Conservation (phyloP, 768 basidiomycete genomes). For the Cyathus striatus region DNA sequence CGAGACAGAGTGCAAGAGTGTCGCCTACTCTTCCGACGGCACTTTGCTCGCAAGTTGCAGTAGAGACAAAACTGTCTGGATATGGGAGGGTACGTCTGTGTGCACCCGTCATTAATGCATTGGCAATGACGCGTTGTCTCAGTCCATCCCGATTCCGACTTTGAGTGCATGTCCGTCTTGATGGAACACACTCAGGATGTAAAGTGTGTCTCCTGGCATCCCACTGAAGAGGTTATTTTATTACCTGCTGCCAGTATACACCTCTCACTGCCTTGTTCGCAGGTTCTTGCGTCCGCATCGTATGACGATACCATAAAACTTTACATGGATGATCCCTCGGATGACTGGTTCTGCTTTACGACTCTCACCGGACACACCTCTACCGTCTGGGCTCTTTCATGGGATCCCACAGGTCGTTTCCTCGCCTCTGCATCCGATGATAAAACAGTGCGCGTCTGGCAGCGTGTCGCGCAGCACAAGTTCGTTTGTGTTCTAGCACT, state of each 20-base stretch:
- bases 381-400: constrained; percentile 91
- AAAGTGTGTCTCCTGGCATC: constrained; percentile 94
- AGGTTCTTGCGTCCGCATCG: constrained; percentile 95
- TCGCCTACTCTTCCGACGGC: constrained; percentile 76
- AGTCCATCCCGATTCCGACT: constrained; percentile 91
- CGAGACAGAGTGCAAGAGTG: constrained; percentile 94
- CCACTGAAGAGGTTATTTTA: constrained; percentile 77
- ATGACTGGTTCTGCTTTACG: constrained; percentile 89
- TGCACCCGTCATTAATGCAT: constrained; percentile 3
- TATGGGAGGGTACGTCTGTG: constrained; percentile 99
- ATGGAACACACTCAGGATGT: constrained; percentile 99
- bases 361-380: constrained; percentile 79
- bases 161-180: constrained; percentile 90
- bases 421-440: constrained; percentile 89
- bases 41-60: constrained; percentile 90
- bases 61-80: constrained; percentile 97
- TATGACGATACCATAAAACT: constrained; percentile 97
- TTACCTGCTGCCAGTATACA: constrained; percentile 8
- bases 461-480: constrained; percentile 50
- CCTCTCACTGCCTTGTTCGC: constrained; percentile 9
- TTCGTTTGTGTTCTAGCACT: constrained; percentile 63
- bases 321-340: constrained; percentile 87
- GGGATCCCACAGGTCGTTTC: constrained; percentile 71
- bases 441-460: constrained; percentile 82
- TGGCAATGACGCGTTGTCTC: constrained; percentile 4